Conservation (phyloP, 2,329 filamentous ascomycete genomes). For the Falciphora oryzae region DNA sequence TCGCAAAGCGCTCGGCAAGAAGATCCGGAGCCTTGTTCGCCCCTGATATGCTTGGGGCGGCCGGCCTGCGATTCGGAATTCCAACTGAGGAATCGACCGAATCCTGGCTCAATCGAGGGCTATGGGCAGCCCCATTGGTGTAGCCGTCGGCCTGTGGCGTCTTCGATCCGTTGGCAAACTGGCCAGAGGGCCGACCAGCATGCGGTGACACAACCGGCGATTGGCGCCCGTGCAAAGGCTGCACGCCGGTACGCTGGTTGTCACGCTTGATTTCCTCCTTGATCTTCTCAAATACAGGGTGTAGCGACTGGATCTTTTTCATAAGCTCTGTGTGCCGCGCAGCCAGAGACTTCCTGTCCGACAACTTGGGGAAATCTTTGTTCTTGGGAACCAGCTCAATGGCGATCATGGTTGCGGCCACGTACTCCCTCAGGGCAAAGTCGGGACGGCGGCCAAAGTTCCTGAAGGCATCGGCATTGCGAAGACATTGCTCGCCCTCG, state of each 20-base stretch:
- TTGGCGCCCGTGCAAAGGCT: conserved; percentile 25
- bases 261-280: conserved; percentile 57
- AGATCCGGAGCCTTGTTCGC: conserved; percentile 36
- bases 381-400: conserved; percentile 72
- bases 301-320: conserved; percentile 41
- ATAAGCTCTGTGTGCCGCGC: conserved; percentile 45
- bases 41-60: conserved; percentile 21
- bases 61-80: conserved; percentile 21
- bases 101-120: conserved; percentile 20
- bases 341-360: conserved; percentile 42
- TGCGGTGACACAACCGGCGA: not conserved
- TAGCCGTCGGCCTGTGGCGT: too few relatives aligned
- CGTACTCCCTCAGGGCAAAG: conserved; percentile 74
- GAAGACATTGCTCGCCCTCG: conserved; percentile 45
- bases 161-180: not conserved
- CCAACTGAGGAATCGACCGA: conserved; percentile 7
- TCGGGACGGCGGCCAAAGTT: conserved; percentile 60
- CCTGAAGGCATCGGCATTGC: conserved; percentile 55
- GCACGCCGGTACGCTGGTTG: conserved; percentile 56
- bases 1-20: conserved; percentile 51
- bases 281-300: conserved; percentile 48
- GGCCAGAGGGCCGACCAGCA: not conserved
- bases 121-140: not conserved
- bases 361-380: conserved; percentile 62
- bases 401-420: conserved; percentile 74